These are phyloP conservation scores for Phaeosphaeriaceae sp. DNA, from an alignment of 2,329 filamentous ascomycete species.

Conservation along the genomic window DNA sequence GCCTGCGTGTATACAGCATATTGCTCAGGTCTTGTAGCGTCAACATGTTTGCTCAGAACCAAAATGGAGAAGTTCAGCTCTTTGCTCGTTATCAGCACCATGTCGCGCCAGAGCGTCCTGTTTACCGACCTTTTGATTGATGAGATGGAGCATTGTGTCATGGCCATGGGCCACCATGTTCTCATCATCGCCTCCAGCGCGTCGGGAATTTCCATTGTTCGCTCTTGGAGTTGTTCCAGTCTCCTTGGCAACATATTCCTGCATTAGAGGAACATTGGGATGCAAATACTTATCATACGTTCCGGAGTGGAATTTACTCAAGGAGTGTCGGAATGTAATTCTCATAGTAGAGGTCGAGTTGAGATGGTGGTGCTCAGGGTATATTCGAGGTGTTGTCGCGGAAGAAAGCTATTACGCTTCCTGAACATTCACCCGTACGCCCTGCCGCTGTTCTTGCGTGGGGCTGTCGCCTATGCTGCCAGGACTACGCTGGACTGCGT, in stretches of 20 bases:
- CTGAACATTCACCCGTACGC: too few relatives aligned
- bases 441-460: too few relatives aligned
- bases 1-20: slow-evolving; percentile 7
- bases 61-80: not conserved
- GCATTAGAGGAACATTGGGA: not conserved
- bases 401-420: not conserved
- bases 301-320: not conserved
- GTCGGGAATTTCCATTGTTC: not conserved
- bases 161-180: too few relatives aligned
- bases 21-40: slow-evolving; percentile 1
- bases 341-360: not conserved
- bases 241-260: not conserved
- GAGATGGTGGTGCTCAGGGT: not conserved
- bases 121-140: not conserved
- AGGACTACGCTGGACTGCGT: too few relatives aligned
- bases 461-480: too few relatives aligned
- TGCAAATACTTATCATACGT: not conserved
- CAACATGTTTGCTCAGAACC: not conserved
- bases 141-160: not conserved
- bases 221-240: not conserved
- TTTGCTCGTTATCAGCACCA: not conserved
- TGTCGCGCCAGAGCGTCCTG: not conserved
- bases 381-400: not conserved
- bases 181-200: not conserved
- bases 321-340: not conserved